Percentiles rank a stretch among this genome's conserved stretches.
Evolutionary conservation across 768 basidiomycete species (phyloP).

Genomic region (Sporobolomyces phaffii): DNA sequence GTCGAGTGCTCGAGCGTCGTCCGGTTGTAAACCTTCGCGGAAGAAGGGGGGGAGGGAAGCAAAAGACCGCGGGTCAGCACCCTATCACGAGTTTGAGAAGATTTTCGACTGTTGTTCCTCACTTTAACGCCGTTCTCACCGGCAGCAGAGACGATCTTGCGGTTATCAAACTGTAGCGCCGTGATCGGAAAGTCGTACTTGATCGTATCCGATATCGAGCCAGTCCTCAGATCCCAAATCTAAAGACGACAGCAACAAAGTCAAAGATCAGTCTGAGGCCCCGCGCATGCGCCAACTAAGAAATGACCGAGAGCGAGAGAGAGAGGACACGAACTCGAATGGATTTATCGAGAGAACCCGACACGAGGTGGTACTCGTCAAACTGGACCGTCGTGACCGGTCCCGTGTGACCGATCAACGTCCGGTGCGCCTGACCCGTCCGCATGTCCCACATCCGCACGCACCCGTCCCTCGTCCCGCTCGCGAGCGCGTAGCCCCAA

Average conservation of each 20-base stretch:
- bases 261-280: background rate
- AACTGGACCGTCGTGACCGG: constrained; percentile 92
- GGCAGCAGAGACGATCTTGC: constrained; percentile 84
- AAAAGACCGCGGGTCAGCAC: too few relatives aligned
- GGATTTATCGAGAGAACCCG: constrained; percentile 88
- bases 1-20: constrained; percentile 83
- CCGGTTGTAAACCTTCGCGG: constrained; percentile 77
- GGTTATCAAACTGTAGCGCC: constrained; percentile 83
- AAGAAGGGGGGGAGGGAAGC: too few relatives aligned
- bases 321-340: constrained; percentile 60
- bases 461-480: constrained; percentile 92
- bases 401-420: constrained; percentile 81
- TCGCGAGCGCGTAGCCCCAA: constrained; percentile 96
- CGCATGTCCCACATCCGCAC: constrained; percentile 99
- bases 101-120: constrained; percentile 29
- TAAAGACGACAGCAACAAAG: constrained; percentile 47
- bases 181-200: constrained; percentile 87
- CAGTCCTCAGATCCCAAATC: constrained; percentile 96
- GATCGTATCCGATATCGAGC: constrained; percentile 78
- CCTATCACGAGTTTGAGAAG: too few relatives aligned
- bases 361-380: constrained; percentile 88
- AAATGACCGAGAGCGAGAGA: too few relatives aligned
- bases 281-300: too few relatives aligned
- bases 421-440: constrained; percentile 92
- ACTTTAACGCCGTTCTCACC: constrained; percentile 94